Evolutionary conservation across 192 early-diverging fungal species (phyloP).

Genomic region (Endogone sp.): DNA sequence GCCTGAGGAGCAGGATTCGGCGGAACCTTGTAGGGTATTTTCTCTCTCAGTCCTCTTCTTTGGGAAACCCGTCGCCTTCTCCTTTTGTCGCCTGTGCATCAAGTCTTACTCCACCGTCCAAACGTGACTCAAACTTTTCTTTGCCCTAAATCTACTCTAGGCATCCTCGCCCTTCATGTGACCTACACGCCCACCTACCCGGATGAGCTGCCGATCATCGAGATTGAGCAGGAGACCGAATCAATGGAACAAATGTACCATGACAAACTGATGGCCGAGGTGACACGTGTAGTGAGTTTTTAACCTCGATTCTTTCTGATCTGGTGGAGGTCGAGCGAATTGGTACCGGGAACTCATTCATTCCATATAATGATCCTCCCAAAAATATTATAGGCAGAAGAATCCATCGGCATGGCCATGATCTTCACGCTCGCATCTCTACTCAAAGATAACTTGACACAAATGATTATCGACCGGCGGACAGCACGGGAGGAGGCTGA

Average conservation of each 20-base stretch:
- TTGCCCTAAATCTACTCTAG: conserved; percentile 25
- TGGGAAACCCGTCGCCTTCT: not conserved
- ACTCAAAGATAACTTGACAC: conserved; percentile 70
- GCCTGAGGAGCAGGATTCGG: conserved; percentile 62
- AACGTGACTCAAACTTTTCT: not conserved
- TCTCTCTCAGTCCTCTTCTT: no score
- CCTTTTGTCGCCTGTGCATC: not conserved
- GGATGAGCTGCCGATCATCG: conserved; percentile 61
- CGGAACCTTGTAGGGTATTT: conserved; percentile 40
- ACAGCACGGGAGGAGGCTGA: conserved; percentile 38
- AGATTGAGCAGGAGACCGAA: conserved; percentile 33
- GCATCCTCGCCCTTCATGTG: conserved; percentile 45
- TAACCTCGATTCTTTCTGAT: conserved; percentile 16
- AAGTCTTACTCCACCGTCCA: not conserved
- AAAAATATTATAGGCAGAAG: conserved; percentile 44
- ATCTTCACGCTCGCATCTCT: conserved; percentile 77
- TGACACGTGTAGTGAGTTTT: conserved; percentile 25
- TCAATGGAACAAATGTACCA: conserved; percentile 45
- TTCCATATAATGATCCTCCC: no score
- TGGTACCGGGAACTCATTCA: no score
- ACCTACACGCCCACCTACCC: conserved; percentile 74
- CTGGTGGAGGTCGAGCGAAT: no score
- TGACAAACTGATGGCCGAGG: conserved; percentile 48
- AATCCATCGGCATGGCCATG: conserved; percentile 89
- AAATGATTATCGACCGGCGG: conserved; percentile 52